These are phyloP conservation scores for Phylloporus rhodoxanthus DNA, from an alignment of 768 basidiomycete genomes.

Conservation along the genomic window DNA sequence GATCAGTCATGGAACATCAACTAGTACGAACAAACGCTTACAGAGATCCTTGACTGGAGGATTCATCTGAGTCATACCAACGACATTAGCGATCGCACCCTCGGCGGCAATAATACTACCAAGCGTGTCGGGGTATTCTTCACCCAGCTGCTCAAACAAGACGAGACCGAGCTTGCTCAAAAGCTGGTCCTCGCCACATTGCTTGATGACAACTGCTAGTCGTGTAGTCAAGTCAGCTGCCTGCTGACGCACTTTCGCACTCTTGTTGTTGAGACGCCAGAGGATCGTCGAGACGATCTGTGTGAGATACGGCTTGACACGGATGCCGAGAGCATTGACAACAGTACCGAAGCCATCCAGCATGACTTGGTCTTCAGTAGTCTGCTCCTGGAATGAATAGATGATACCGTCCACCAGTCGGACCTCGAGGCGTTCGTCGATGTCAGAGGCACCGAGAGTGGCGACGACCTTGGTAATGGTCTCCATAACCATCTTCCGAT, in stretches of 20 bases:
- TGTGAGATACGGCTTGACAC: slow-evolving; percentile 96
- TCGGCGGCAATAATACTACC: slow-evolving; percentile 99
- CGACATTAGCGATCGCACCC: slow-evolving; percentile 98
- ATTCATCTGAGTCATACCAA: slow-evolving; percentile 99
- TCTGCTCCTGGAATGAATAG: slow-evolving; percentile 99
- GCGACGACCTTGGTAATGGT: slow-evolving; percentile 96
- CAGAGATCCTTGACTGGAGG: slow-evolving; percentile 98
- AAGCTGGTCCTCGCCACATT: slow-evolving; percentile 94
- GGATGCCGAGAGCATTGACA: slow-evolving; percentile 92
- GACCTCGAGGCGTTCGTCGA: slow-evolving; percentile 93
- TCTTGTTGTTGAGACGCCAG: slow-evolving; percentile 99
- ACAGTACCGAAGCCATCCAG: slow-evolving; percentile 97
- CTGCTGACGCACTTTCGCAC: slow-evolving; percentile 97
- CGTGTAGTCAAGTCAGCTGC: slow-evolving; percentile 96
- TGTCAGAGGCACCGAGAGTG: slow-evolving; percentile 92
- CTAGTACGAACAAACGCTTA: slow-evolving; percentile 42
- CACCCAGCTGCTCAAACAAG: slow-evolving; percentile 96
- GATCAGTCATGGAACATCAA: background rate
- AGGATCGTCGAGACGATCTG: slow-evolving; percentile 99
- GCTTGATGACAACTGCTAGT: slow-evolving; percentile 95
- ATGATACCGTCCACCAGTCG: slow-evolving; percentile 97
- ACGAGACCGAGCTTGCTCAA: slow-evolving; percentile 95
- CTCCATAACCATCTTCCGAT: slow-evolving; percentile 99
- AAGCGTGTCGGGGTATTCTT: slow-evolving; percentile 98
- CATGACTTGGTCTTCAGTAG: slow-evolving; percentile 98